Conservation (phyloP, 495 filamentous ascomycete species). For the Xanthoparmelia taractica region DNA sequence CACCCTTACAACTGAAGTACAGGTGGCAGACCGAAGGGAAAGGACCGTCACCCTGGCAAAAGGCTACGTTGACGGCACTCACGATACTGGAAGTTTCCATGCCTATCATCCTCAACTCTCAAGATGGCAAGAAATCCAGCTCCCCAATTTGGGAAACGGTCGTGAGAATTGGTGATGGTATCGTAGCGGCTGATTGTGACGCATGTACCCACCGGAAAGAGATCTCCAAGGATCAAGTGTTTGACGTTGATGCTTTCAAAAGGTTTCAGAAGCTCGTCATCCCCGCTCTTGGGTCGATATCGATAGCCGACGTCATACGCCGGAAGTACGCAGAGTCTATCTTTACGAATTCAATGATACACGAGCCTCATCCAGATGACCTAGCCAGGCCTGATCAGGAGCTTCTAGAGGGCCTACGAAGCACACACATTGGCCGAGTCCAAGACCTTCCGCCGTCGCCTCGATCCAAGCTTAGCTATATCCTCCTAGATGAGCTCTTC, state of each 20-base stretch:
- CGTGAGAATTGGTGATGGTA: slow-evolving; percentile 50
- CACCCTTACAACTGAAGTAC: slow-evolving; percentile 70
- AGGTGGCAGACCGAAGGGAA: slow-evolving; percentile 47
- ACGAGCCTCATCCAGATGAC: slow-evolving; percentile 58
- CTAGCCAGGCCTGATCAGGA: slow-evolving; percentile 45
- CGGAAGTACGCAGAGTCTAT: slow-evolving; percentile 66
- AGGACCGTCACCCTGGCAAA: slow-evolving; percentile 65
- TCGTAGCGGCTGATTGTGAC: slow-evolving; percentile 50
- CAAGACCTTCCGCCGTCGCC: slow-evolving; percentile 56
- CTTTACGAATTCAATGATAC: slow-evolving; percentile 78
- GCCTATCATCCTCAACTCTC: slow-evolving; percentile 49
- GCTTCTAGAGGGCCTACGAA: slow-evolving; percentile 56
- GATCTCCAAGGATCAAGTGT: slow-evolving; percentile 57
- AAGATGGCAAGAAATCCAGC: slow-evolving; percentile 40
- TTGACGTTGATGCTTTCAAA: slow-evolving; percentile 70
- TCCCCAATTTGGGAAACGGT: slow-evolving; percentile 52
- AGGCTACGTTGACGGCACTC: slow-evolving; percentile 62
- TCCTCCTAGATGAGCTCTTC: slow-evolving; percentile 74
- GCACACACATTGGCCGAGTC: slow-evolving; percentile 60
- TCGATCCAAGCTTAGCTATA: slow-evolving; percentile 66
- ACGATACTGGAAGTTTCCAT: slow-evolving; percentile 61
- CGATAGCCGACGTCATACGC: slow-evolving; percentile 58
- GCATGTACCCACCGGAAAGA: slow-evolving; percentile 35
- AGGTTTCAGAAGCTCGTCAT: slow-evolving; percentile 63
- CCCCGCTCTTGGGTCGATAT: slow-evolving; percentile 57